phyloP scores from a whole-genome alignment of 768 basidiomycete species.

The Hemileccinum impolitum region DNA sequence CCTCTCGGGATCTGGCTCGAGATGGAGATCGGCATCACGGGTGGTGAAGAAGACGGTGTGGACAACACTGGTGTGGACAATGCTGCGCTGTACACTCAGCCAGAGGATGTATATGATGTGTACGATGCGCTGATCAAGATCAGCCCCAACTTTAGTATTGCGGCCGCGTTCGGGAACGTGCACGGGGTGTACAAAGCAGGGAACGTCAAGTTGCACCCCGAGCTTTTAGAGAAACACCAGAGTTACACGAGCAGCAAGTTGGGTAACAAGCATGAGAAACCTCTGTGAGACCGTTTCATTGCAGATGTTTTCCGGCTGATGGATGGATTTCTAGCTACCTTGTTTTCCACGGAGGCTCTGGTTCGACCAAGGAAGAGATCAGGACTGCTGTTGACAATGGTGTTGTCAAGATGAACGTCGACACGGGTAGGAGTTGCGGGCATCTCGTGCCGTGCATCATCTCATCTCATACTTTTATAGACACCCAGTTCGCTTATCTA shows the following conservation, averaged over 20 bases:
- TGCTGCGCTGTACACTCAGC: conserved; percentile 92
- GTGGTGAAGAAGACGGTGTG: conserved; percentile 99
- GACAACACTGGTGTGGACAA: conserved; percentile 98
- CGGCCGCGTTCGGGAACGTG: conserved; percentile 97
- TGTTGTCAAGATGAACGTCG: conserved; percentile 99
- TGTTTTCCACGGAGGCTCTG: conserved; percentile 99
- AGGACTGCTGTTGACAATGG: conserved; percentile 85
- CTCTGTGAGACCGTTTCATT: conserved; percentile 57
- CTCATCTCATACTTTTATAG: conserved; percentile 27
- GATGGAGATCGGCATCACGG: conserved; percentile 99
- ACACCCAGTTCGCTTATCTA: conserved; percentile 92
- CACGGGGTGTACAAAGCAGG: conserved; percentile 99
- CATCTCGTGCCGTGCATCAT: not conserved
- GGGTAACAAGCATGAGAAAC: conserved; percentile 60
- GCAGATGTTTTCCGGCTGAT: not conserved
- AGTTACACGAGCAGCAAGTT: conserved; percentile 65
- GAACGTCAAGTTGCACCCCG: conserved; percentile 91
- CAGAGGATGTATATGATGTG: conserved; percentile 92
- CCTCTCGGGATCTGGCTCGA: conserved; percentile 93
- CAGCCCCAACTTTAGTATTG: conserved; percentile 93
- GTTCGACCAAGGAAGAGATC: conserved; percentile 96
- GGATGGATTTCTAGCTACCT: conserved; percentile 61
- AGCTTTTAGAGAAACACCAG: conserved; percentile 91
- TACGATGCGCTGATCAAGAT: conserved; percentile 79
- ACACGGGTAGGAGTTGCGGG: conserved; percentile 56